These are phyloP conservation scores for Solanum chiquidenum DNA, from an alignment of 257 asterid species.

Conservation along the genomic window DNA sequence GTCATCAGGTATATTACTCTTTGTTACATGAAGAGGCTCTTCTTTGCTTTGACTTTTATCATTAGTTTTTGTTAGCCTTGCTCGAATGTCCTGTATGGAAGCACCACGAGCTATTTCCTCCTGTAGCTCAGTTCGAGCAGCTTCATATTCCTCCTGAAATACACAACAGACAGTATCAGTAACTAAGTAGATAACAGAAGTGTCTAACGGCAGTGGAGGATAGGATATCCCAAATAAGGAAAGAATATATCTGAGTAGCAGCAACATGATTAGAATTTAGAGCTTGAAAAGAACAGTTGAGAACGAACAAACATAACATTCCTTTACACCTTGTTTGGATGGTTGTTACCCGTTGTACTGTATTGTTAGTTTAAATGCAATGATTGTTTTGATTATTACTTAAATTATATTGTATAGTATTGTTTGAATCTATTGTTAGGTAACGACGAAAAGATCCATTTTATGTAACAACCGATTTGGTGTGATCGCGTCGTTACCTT, in stretches of 20 bases:
- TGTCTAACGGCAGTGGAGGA: neutral
- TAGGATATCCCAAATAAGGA: neutral
- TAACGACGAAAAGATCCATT: neutral
- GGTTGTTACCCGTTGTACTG: neutral
- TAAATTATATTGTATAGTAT: no score
- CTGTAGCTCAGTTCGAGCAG: slow-evolving; percentile 76
- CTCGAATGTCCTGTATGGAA: slow-evolving; percentile 59
- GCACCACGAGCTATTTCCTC: slow-evolving; percentile 77
- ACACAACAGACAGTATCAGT: neutral
- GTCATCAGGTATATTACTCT: slow-evolving; percentile 55
- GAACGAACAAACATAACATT: neutral
- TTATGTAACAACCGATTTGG: neutral
- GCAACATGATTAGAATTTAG: neutral
- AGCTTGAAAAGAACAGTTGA: neutral
- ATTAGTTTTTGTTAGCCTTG: slow-evolving; percentile 44
- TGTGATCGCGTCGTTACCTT: neutral
- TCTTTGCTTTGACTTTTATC: slow-evolving; percentile 32
- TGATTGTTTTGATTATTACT: neutral
- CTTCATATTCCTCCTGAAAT: slow-evolving; percentile 81
- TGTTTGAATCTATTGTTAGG: neutral
- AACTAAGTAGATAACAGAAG: neutral
- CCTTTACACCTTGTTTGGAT: neutral
- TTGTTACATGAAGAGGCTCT: slow-evolving; percentile 28
- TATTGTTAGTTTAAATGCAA: neutral
- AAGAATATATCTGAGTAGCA: neutral